Evolutionary conservation across 768 basidiomycete genomes (phyloP), one percentile per base, ranked within the genome.

Genomic region (Gloeostereum incarnatum): DNA sequence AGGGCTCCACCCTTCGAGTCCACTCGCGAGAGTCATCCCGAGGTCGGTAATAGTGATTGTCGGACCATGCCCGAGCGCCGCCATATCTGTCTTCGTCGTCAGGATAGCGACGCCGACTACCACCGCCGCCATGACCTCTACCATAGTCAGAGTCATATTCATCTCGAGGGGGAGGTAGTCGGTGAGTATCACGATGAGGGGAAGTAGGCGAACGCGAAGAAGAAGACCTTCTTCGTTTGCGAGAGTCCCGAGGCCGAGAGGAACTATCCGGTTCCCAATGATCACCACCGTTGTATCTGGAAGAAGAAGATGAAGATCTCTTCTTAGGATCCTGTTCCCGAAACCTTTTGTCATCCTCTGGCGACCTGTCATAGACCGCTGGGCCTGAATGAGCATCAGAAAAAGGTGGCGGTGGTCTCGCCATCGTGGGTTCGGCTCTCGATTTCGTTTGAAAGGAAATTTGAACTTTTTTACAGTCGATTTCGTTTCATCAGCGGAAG

Each of bases 361-460:
- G 62, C 8, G 61, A 53, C 33, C 66, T 60, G 35, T 66, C 64
- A 40, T 64, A 60, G 14, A 58, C 51, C 44, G 47, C 53, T 8
- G 36, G 44, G 31, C 26, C 48, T 8, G 31, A 24, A 29, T 36
- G 39, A 16, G 21, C 21, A 5, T 19, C 40, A 29, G 35, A 24
- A 16, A 30, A 5, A 18, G 42, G 34, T 7, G 35, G 10, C 23
- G 36, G 26, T 11, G 29, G 34, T 19, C 26, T 25, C 5, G 18
- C 35, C 9, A 36, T 54, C 9, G 46, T 19, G 5, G 44, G 27
- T 26, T 61, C 67, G 31, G 16, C 41, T 46, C 65, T 73, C 53
- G 5, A 34, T 38, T 60, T 57, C 63, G 70, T 59, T 87, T 88
- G 64, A 88, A 87, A 1, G 86, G 86, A 57, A 84, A 87, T 6